Conservation (phyloP, 345 rosid genomes). For the Corchorus capsularis region DNA sequence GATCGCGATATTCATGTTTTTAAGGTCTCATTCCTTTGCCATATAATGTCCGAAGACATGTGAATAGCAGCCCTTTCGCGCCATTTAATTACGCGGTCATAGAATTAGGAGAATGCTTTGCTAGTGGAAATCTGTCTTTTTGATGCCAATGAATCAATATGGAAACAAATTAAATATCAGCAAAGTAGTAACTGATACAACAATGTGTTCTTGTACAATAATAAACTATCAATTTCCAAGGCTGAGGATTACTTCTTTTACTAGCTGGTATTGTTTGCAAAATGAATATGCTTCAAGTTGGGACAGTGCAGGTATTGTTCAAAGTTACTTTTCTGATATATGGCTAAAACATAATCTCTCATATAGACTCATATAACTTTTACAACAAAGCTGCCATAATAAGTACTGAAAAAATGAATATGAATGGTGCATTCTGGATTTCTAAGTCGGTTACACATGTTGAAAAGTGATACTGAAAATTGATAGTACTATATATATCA, state of each 20-base stretch:
- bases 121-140: neutral
- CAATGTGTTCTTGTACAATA: neutral
- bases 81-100: neutral
- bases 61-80: too few species aligned
- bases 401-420: too few species aligned
- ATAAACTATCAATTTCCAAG: neutral
- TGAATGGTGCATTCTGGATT: neutral
- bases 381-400: neutral
- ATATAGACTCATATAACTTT: neutral
- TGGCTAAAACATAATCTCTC: too few species aligned
- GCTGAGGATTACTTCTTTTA: neutral
- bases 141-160: neutral
- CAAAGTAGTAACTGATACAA: neutral
- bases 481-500: too few species aligned
- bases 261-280: neutral
- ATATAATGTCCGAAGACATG: neutral
- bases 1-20: neutral
- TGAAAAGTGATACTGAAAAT: neutral
- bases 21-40: neutral
- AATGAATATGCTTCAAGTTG: too few species aligned
- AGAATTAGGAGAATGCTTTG: neutral
- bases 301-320: neutral
- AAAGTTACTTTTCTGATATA: neutral
- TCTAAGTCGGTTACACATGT: neutral
- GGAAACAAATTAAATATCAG: neutral